Conservation (phyloP, 1,284 basidiomycete species). For the Pulveroboletus ridleyi region DNA sequence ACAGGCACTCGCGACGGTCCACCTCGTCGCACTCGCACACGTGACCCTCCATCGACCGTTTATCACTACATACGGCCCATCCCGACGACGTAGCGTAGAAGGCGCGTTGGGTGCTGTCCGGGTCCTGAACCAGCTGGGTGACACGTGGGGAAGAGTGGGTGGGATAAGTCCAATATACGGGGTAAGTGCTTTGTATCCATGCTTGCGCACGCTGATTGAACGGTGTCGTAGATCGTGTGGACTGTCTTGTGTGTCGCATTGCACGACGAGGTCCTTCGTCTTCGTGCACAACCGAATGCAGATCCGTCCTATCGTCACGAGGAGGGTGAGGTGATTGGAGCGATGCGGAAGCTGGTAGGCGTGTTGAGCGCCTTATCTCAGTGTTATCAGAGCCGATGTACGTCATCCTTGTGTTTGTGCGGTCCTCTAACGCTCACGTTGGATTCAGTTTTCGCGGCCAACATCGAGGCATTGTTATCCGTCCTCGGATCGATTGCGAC, state of each 20-base stretch:
- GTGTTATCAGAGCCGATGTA: slow-evolving; percentile 25
- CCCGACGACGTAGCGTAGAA: slow-evolving; percentile 37
- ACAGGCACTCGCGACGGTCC: slow-evolving; percentile 26
- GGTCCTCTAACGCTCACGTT: background rate
- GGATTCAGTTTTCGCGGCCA: slow-evolving; percentile 30
- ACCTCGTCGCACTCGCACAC: slow-evolving; percentile 40
- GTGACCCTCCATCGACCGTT: slow-evolving; percentile 45
- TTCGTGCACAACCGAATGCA: slow-evolving; percentile 17
- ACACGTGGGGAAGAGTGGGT: slow-evolving; percentile 9
- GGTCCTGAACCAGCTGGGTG: slow-evolving; percentile 23
- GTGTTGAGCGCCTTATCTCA: slow-evolving; percentile 29
- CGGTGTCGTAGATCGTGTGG: slow-evolving; percentile 31
- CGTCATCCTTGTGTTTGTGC: slow-evolving; percentile 4
- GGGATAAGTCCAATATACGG: slow-evolving; percentile 24
- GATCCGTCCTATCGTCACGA: slow-evolving; percentile 14
- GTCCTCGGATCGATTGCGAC: slow-evolving; percentile 32
- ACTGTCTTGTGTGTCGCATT: slow-evolving; percentile 28
- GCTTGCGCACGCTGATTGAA: background rate
- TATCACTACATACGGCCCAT: slow-evolving; percentile 29
- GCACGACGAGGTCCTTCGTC: slow-evolving; percentile 28
- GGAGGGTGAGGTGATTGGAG: slow-evolving; percentile 22
- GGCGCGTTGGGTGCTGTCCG: slow-evolving; percentile 29
- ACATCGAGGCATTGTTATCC: slow-evolving; percentile 34
- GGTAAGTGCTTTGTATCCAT: slow-evolving; percentile 17
- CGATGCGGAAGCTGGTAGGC: slow-evolving; percentile 25